These are phyloP conservation scores for Podaxis pistillaris DNA, from an alignment of 768 basidiomycete genomes.

Conservation along the genomic window DNA sequence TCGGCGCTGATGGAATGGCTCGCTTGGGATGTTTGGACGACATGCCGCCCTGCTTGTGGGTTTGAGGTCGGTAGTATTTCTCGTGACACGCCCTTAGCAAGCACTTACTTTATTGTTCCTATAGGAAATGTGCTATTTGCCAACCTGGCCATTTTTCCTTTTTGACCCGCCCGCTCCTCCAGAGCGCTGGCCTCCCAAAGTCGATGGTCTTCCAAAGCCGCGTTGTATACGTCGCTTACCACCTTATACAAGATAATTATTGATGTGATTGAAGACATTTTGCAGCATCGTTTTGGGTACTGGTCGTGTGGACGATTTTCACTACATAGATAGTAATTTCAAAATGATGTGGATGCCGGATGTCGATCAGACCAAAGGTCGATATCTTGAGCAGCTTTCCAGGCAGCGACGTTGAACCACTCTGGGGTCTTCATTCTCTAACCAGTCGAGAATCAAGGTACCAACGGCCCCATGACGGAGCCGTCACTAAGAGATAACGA, in stretches of 20 bases:
- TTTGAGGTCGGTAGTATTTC: conserved; percentile 34
- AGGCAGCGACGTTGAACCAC: too few relatives aligned
- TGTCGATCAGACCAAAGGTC: too few relatives aligned
- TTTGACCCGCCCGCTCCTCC: not conserved
- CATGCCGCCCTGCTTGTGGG: conserved; percentile 44
- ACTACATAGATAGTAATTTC: too few relatives aligned
- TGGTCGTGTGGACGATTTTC: too few relatives aligned
- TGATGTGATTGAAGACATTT: too few relatives aligned
- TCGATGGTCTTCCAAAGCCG: not conserved
- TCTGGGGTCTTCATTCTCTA: too few relatives aligned
- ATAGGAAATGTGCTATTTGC: conserved; percentile 43
- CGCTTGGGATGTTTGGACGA: conserved; percentile 52
- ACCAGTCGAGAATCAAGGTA: too few relatives aligned
- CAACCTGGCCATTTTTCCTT: conserved; percentile 40
- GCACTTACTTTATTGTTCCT: not conserved
- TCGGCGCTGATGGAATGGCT: conserved; percentile 47
- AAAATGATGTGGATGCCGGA: too few relatives aligned
- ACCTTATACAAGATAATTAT: not conserved
- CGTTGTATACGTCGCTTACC: not conserved
- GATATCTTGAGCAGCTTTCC: too few relatives aligned
- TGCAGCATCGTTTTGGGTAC: too few relatives aligned
- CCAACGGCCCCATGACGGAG: too few relatives aligned
- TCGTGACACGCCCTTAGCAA: not conserved
- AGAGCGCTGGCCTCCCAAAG: not conserved
- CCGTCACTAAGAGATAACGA: too few relatives aligned